Evolutionary conservation across 495 filamentous ascomycete species (phyloP), one percentile per base, ranked within the genome.

Genomic region (Aspergillus wentii): DNA sequence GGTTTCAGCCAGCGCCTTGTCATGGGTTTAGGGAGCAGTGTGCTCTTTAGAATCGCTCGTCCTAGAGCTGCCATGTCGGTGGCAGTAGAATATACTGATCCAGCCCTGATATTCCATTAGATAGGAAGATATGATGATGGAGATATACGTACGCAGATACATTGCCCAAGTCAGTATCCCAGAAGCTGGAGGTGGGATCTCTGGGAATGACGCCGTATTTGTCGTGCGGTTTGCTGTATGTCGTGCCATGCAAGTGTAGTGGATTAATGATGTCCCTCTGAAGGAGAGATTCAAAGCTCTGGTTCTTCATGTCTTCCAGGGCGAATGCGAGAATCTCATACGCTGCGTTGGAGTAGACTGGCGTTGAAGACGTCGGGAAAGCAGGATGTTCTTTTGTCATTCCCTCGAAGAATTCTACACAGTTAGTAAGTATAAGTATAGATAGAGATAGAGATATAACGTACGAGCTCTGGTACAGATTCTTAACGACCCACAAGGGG

Each of bases 341-440:
- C 8, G 64, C 76, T 5, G 65, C 63, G 49, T 80, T 79, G 9
- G 75, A 78, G 46, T 80, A 82, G 10, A 64, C 65, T 0, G 76
- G 68, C 1, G 72, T 72, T 14, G 62, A 48, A 13, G 51, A n/a
- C n/a, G n/a, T n/a, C n/a, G n/a, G n/a, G n/a, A n/a, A n/a, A n/a
- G n/a, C n/a, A n/a, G n/a, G n/a, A n/a, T n/a, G n/a, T n/a, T n/a
- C n/a, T n/a, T n/a, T n/a, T n/a, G n/a, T n/a, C n/a, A n/a, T n/a
- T n/a, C n/a, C n/a, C n/a, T n/a, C n/a, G n/a, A n/a, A n/a, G n/a
- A n/a, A n/a, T n/a, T n/a, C n/a, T n/a, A n/a, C n/a, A n/a, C n/a
- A n/a, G n/a, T n/a, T n/a, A n/a, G n/a, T n/a, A n/a, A n/a, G n/a
- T n/a, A n/a, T n/a, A n/a, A n/a, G n/a, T n/a, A n/a, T n/a, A n/a